Conservation (phyloP, 306 rosid species). For the Fragaria iinumae region DNA sequence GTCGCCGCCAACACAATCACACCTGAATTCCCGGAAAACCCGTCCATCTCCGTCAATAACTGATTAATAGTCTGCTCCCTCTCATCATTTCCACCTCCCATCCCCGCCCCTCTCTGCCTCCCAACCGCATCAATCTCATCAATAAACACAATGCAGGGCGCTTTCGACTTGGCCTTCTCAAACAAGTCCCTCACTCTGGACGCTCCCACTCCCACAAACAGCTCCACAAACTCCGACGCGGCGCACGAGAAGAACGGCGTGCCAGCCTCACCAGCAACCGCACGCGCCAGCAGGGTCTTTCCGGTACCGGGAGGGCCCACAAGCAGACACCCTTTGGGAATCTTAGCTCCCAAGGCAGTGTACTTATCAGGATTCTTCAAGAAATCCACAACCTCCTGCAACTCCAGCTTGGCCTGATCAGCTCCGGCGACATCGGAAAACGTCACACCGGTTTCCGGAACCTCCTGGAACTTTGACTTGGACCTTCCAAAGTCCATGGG, state of each 20-base stretch:
- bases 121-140: constrained; percentile 98
- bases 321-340: constrained; percentile 93
- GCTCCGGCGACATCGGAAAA: constrained; percentile 96
- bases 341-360: constrained; percentile 90
- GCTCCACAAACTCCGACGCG: constrained; percentile 90
- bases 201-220: constrained; percentile 96
- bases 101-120: constrained; percentile 99
- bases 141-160: constrained; percentile 97
- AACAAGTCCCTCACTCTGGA: constrained; percentile 95
- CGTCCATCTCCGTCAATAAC: constrained; percentile 98
- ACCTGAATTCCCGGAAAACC: constrained; percentile 93
- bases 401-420: constrained; percentile 86
- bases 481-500: constrained; percentile 95
- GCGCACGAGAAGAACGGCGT: constrained; percentile 97
- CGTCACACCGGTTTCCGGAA: constrained; percentile 86
- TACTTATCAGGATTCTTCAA: constrained; percentile 96
- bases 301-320: constrained; percentile 99
- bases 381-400: constrained; percentile 94
- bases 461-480: constrained; percentile 91
- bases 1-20: constrained; percentile 98
- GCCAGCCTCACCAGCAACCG: constrained; percentile 94
- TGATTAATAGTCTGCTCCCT: constrained; percentile 98
- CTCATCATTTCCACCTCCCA: constrained; percentile 99
- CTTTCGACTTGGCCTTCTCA: constrained; percentile 96
- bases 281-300: constrained; percentile 88